Evolutionary conservation across 768 basidiomycete genomes (phyloP).

Genomic region (Cystobasidium ongulense): DNA sequence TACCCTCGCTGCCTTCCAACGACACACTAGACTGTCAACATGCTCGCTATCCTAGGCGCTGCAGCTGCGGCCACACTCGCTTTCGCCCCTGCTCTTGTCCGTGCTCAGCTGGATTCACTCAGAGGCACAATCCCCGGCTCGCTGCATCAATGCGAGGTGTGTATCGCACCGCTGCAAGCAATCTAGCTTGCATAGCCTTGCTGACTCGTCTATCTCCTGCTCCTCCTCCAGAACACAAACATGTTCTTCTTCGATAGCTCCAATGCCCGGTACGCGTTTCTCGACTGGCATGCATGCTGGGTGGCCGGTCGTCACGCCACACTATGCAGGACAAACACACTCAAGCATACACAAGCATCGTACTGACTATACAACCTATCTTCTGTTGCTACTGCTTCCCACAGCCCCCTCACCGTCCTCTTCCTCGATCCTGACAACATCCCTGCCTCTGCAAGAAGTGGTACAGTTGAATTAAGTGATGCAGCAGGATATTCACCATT

Average conservation of each 20-base stretch:
- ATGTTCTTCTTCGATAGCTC: conserved; percentile 35
- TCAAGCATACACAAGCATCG: background rate
- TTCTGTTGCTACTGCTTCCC: background rate
- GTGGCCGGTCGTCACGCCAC: background rate
- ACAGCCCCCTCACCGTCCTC: conserved; percentile 35
- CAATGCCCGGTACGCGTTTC: background rate
- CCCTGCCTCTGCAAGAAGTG: conserved; percentile 19
- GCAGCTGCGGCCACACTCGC: background rate
- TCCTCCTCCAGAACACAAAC: background rate
- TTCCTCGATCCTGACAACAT: conserved; percentile 32
- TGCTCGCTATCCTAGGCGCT: background rate
- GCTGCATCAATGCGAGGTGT: conserved; percentile 37
- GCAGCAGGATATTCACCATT: conserved; percentile 29
- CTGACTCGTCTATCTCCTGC: background rate
- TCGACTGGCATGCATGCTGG: background rate
- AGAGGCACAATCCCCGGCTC: conserved; percentile 29
- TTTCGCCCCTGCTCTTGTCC: background rate
- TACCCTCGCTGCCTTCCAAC: too few relatives aligned
- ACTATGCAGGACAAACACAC: background rate
- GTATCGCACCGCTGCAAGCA: too few relatives aligned
- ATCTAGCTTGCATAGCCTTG: too few relatives aligned
- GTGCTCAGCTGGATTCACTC: background rate
- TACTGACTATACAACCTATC: background rate
- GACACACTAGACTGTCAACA: background rate
- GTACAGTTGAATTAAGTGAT: conserved; percentile 19